phyloP scores from a whole-genome alignment of 805 yeast genomes.

The Starmerella riodocensis region DNA sequence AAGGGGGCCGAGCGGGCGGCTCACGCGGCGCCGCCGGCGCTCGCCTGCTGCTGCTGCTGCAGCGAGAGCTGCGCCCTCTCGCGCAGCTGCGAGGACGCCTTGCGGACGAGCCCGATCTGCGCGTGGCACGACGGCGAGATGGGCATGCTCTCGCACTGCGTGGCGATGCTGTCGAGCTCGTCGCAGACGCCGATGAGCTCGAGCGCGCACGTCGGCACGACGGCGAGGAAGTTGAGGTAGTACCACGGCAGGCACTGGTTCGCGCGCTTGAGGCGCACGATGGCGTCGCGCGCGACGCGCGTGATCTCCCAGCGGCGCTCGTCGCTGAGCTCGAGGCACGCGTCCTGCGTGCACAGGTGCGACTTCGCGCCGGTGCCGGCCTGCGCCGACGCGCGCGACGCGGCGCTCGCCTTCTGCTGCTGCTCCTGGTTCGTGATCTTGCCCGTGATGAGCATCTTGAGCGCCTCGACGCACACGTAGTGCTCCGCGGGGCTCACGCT shows the following conservation, averaged over 20 bases:
- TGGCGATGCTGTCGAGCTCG: constrained; percentile 20
- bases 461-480: constrained; percentile 48
- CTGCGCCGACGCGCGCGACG: not conserved
- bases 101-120: constrained; percentile 10
- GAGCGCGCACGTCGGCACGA: constrained; percentile 27
- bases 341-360: constrained; percentile 4
- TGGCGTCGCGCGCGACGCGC: constrained; percentile 12
- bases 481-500: constrained; percentile 49
- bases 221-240: constrained; percentile 16
- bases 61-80: not conserved
- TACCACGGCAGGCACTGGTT: constrained; percentile 12
- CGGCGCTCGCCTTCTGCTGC: not conserved
- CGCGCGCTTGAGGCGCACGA: constrained; percentile 1
- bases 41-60: too few relatives aligned
- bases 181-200: constrained; percentile 27
- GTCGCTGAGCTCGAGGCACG: constrained; percentile 5
- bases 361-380: not conserved
- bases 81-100: constrained; percentile 11
- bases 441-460: constrained; percentile 43
- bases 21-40: too few relatives aligned
- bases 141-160: not conserved
- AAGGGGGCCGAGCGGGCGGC: too few relatives aligned
- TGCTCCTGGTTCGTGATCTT: constrained; percentile 8
- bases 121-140: constrained; percentile 1
- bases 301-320: constrained; percentile 15